Evolutionary conservation across 2,329 filamentous ascomycete species (phyloP).

Genomic region (Lachnellula cervina): DNA sequence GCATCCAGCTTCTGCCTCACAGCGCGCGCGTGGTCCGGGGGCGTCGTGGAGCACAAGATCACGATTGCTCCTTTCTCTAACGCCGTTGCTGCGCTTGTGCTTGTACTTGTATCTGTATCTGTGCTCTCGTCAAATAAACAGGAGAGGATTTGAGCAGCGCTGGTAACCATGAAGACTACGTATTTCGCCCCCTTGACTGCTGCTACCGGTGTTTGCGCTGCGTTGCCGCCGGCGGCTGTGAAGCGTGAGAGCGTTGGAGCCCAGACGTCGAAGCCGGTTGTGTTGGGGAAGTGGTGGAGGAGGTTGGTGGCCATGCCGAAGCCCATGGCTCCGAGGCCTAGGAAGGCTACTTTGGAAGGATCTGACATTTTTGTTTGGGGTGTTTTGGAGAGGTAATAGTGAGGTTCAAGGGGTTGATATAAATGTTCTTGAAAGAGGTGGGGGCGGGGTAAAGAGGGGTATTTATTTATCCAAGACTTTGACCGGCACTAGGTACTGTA

Average conservation of each 20-base stretch:
- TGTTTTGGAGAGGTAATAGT: too few species aligned
- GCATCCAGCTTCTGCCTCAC: conserved; percentile 53
- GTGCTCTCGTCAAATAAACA: conserved; percentile 51
- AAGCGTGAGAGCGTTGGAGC: conserved; percentile 62
- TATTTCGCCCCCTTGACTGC: conserved; percentile 55
- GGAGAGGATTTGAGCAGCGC: conserved; percentile 60
- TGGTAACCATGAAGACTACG: conserved; percentile 73
- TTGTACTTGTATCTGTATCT: too few species aligned
- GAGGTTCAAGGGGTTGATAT: too few species aligned
- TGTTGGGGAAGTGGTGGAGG: conserved; percentile 54
- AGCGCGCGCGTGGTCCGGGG: conserved; percentile 58
- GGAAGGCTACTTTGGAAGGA: conserved; percentile 16
- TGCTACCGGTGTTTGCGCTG: conserved; percentile 54
- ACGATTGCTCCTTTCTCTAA: conserved; percentile 52
- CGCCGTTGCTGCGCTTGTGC: conserved; percentile 26
- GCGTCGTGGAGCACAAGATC: conserved; percentile 66
- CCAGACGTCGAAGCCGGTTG: conserved; percentile 70
- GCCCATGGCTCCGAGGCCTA: conserved; percentile 73
- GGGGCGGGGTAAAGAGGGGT: too few species aligned
- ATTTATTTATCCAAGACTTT: too few species aligned
- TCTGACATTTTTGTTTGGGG: neutral
- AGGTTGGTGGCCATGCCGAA: conserved; percentile 77
- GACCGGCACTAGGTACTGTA: too few species aligned
- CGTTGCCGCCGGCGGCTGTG: conserved; percentile 54
- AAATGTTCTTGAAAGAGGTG: too few species aligned